Base-by-base conservation (phyloP, 169 alveolate genomes). In the Cryptosporidium parvum region DNA sequence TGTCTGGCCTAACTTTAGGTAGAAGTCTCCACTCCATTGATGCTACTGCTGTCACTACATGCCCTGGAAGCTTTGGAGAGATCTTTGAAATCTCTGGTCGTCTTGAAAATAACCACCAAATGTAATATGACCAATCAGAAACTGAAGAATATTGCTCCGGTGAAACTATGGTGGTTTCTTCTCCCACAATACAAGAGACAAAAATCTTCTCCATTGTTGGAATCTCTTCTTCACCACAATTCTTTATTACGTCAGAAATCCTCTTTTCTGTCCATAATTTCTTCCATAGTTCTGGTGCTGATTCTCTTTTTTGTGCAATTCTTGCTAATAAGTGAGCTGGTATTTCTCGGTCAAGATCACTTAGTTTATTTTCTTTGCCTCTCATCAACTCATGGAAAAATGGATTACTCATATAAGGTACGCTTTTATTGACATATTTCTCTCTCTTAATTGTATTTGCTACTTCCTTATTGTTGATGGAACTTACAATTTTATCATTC, bases 61-160 rank as follows among this genome's bases (percentile, higher is more conserved):
- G 75, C 8, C 89, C 89, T 0, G 89, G 89, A 1, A 80, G 65
- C 26, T 80, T 80, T 39, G 89, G 89, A 29, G 75, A 80, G 35
- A 80, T 26, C 51, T 65, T 80, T 37, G 75, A 33, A 37, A 80
- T 39, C 33, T 80, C 89, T 3, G 65, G 89, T 62, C 75, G 52
- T 42, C 89, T 80, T 44, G 89, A 59, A 80, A 80, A 62, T 51
- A 80, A 45, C 89, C 89, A 80, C 89, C 89, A 80, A 21, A 80
- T 80, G 21, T 80, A 80, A 44, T 80, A 80, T 7, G 89, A 80
- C 89, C 89, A 80, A 44, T 80, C 75, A 3, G 73, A 65, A 80
- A 65, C 67, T 18, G 89, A 67, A 16, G 51, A 80, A 33, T 80
- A 80, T 39, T 80, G 21, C 29, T 80, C 89, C n/a, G 75, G 51